Evolutionary conservation across 2,329 filamentous ascomycete species (phyloP), one percentile per base, ranked within the genome.

Genomic region (Fusarium euwallaceae): DNA sequence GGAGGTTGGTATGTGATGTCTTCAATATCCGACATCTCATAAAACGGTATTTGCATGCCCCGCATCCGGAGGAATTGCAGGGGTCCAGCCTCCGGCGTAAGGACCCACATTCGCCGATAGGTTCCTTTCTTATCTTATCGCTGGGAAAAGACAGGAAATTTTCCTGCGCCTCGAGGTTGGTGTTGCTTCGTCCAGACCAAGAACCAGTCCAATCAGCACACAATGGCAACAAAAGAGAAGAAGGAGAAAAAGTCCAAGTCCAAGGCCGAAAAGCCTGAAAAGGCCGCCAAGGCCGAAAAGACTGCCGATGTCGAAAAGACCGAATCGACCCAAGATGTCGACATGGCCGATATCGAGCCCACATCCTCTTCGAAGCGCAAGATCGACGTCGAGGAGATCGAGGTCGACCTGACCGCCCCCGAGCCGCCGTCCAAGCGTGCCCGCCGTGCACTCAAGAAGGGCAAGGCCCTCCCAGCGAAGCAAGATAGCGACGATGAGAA

Each of bases 341-440:
- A 75, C 27, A 73, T 73, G 59, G 39, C 66, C 41, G 66, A 70
- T 16, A 36, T 70, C 43, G 69, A 77, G 24, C 70, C 69, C n/a
- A 56, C 56, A 4, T 53, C 70, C 27, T 80, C 80, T 4, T 64
- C 75, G 66, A 93, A 97, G 86, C 93, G 94, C 83, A 97, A 96
- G 84, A 86, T 91, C 60, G 84, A 87, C 64, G 83, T 89, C 64
- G 89, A 92, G 58, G 93, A 95, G 79, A 93, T 99, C 79, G 95
- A 97, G 83, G 95, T 99, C 81, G 94, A 99, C 82, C 86, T 99
- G 72, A 88, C 87, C 74, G 92, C 94, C n/a, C 97, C 97, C 29
- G 95, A 98, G 81, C 97, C 97, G 22, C 94, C 95, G 1, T 98
- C 97, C 37, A 99, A 98, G 84, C 97, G 97, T 82, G 95, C 94